These are phyloP conservation scores for Lachnellula subtilissima DNA, from an alignment of 2,329 filamentous ascomycete genomes.

Conservation along the genomic window DNA sequence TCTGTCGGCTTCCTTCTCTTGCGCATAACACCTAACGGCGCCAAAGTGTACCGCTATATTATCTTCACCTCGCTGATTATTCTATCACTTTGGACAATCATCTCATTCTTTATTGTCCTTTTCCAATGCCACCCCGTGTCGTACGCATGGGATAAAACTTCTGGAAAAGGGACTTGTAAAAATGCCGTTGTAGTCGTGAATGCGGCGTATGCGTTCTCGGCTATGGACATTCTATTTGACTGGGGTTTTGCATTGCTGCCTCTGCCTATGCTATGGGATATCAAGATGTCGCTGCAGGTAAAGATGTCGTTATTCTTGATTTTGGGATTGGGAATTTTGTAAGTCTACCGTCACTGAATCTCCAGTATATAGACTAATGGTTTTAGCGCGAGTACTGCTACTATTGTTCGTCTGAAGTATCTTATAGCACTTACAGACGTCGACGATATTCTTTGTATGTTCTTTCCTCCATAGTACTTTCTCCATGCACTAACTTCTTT, in stretches of 20 bases:
- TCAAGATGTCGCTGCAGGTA: slow-evolving; percentile 35
- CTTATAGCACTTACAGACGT: too few relatives aligned
- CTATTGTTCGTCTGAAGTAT: too few relatives aligned
- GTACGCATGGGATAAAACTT: slow-evolving; percentile 45
- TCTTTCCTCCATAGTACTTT: too few relatives aligned
- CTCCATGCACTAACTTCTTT: too few relatives aligned
- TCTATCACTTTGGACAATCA: slow-evolving; percentile 45
- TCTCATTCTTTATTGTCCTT: slow-evolving; percentile 37
- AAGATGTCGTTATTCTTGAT: slow-evolving; percentile 33
- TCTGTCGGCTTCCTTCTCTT: slow-evolving; percentile 42
- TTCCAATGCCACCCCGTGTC: slow-evolving; percentile 24
- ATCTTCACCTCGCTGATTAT: slow-evolving; percentile 42
- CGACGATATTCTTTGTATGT: too few relatives aligned
- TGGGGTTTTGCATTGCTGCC: slow-evolving; percentile 42
- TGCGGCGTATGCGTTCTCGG: slow-evolving; percentile 36
- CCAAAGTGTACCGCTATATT: slow-evolving; percentile 41
- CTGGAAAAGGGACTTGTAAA: slow-evolving; percentile 11
- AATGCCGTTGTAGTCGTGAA: slow-evolving; percentile 7
- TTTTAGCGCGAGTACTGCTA: too few relatives aligned
- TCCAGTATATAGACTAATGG: too few relatives aligned
- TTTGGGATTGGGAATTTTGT: slow-evolving; percentile 19
- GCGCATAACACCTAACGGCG: slow-evolving; percentile 33
- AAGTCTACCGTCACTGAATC: not conserved
- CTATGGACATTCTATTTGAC: slow-evolving; percentile 42
- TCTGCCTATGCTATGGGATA: slow-evolving; percentile 36